phyloP scores from a whole-genome alignment of 345 rosid genomes.

The Sonneratia alba region DNA sequence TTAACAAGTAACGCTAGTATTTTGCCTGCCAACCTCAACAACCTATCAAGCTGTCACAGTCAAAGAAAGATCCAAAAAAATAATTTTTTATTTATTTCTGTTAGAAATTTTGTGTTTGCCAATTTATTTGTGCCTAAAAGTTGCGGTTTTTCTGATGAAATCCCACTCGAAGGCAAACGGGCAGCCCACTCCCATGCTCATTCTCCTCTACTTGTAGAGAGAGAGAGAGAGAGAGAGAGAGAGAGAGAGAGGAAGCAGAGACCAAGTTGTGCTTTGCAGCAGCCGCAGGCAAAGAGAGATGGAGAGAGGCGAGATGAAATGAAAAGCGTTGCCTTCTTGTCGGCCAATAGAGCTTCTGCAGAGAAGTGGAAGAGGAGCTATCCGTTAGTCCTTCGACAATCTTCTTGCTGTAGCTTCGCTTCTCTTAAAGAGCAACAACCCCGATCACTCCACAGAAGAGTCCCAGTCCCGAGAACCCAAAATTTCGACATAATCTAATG shows the following conservation, averaged over 20 bases:
- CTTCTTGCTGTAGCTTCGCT: not conserved
- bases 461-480: not conserved
- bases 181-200: not conserved
- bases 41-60: not conserved
- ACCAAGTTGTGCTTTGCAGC: not conserved
- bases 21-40: not conserved
- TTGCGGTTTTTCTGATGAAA: not conserved
- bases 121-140: not conserved
- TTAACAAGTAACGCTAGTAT: not conserved
- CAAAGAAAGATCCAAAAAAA: not conserved
- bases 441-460: not conserved
- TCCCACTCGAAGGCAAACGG: constrained; percentile 1
- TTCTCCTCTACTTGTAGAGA: not conserved
- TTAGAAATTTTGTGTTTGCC: not conserved
- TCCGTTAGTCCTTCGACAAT: not conserved
- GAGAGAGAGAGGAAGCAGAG: not conserved
- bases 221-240: not conserved
- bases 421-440: not conserved
- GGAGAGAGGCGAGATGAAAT: not conserved
- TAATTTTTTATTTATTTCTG: not conserved
- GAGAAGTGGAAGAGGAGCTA: not conserved
- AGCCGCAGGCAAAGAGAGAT: not conserved
- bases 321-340: constrained; percentile 1
- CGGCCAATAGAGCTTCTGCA: not conserved
- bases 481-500: not conserved